Evolutionary conservation across 108 stramenopile species (phyloP), one percentile per base, ranked within the genome.

Genomic region (Stephanodiscus triporus): DNA sequence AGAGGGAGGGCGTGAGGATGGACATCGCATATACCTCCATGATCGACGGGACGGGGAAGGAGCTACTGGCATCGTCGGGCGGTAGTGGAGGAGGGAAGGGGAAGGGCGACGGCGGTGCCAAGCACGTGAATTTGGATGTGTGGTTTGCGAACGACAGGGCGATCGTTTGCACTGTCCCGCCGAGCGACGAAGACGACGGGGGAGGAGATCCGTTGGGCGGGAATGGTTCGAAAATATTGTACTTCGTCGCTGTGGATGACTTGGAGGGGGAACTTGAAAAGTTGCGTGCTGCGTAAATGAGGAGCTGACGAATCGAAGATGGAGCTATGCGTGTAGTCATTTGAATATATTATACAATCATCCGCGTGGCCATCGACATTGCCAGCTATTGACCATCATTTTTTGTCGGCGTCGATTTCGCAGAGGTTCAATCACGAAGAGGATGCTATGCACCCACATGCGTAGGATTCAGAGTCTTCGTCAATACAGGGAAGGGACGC

Each of bases 21-120:
- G 80, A 75, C 32, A 68, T 87, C 45, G 68, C 76, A 1, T 87
- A 85, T 64, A 89, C 89, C 34, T 81, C 72, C 38, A 92, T 95
- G 90, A 73, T 93, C 34, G 94, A 95, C 71, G 94, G 94, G 37
- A 90, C 90, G 0, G 94, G 94, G 26, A 93, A 93, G 56, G 85
- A 90, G 70, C 84, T 94, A 55, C 24, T 83, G 65, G 93, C 93
- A 40, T 57, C 10, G 16, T 45, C 43, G 16, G 32, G 4, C 32
- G 32, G 4, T 0, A 16, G 13, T 4, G 43, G 43, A 16, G 14
- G 43, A 16, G 43, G 43, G 43, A 16, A 45, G 11, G 90, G 90
- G 23, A 83, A 70, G 40, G 84, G 73, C 14, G 84, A 89, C 11
- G n/a, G 14, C n/a, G 89, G 91, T 68, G 63, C 87, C 22, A 86